These are phyloP conservation scores for Paspalum vaginatum DNA, from an alignment of 176 grass and related monocot species.

Conservation along the genomic window DNA sequence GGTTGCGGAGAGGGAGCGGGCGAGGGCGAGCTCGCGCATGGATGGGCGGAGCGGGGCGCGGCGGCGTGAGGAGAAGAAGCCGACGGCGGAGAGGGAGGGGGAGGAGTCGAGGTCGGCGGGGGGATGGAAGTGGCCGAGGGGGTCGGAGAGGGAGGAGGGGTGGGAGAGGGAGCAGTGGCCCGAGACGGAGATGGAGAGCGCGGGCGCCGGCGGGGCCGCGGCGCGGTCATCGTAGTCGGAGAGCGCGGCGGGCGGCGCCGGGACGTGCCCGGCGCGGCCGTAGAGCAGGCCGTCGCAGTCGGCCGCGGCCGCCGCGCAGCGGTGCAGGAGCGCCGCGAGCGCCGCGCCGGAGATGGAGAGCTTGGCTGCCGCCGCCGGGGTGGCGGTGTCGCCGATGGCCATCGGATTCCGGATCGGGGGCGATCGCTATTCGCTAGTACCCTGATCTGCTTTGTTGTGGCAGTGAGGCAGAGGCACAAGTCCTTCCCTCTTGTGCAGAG, in stretches of 20 bases:
- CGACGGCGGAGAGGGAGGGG: slow-evolving; percentile 21
- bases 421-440: not conserved
- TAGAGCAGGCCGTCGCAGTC: slow-evolving; percentile 69
- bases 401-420: slow-evolving; percentile 14
- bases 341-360: slow-evolving; percentile 67
- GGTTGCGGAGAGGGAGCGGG: slow-evolving; percentile 46
- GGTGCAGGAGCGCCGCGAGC: slow-evolving; percentile 65
- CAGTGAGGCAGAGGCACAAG: no score
- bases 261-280: slow-evolving; percentile 41
- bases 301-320: slow-evolving; percentile 45
- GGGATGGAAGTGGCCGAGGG: slow-evolving; percentile 45
- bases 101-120: not conserved
- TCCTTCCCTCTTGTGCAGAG: no score
- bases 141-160: slow-evolving; percentile 46
- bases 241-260: slow-evolving; percentile 40
- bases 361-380: slow-evolving; percentile 27
- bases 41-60: slow-evolving; percentile 52
- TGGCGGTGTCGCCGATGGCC: slow-evolving; percentile 24
- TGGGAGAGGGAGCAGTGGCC: slow-evolving; percentile 50
- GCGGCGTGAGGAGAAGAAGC: slow-evolving; percentile 78
- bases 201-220: slow-evolving; percentile 11
- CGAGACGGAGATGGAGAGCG: slow-evolving; percentile 50
- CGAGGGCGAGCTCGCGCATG: slow-evolving; percentile 58
- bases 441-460: not conserved
- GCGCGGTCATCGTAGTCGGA: slow-evolving; percentile 43